Percentiles rank a stretch among this genome's conserved stretches.
Evolutionary conservation across 1,284 basidiomycete species (phyloP).

Genomic region (Cutaneotrichosporon cutaneum): DNA sequence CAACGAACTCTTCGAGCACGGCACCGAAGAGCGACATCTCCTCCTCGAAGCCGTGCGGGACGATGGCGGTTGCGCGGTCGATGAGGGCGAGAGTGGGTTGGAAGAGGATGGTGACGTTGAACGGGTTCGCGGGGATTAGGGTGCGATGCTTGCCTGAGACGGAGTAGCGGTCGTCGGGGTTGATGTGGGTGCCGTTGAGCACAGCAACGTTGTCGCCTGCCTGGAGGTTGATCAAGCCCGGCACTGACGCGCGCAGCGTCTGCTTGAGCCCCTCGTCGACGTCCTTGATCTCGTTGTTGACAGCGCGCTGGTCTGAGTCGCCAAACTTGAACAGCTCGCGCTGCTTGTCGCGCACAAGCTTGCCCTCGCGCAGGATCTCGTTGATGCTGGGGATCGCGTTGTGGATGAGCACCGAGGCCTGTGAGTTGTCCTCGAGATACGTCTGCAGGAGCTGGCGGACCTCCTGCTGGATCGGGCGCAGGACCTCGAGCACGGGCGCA

Average conservation of each 20-base stretch:
- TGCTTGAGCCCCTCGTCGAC: slow-evolving; percentile 84
- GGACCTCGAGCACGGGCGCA: slow-evolving; percentile 81
- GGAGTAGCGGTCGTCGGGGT: slow-evolving; percentile 65
- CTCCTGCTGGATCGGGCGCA: slow-evolving; percentile 87
- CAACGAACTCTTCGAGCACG: slow-evolving; percentile 84
- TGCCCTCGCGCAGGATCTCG: slow-evolving; percentile 84
- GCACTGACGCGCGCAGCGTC: slow-evolving; percentile 84
- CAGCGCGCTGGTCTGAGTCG: slow-evolving; percentile 75
- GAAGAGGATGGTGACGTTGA: slow-evolving; percentile 91
- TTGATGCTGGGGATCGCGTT: slow-evolving; percentile 92
- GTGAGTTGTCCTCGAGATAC: slow-evolving; percentile 86
- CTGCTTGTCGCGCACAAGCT: slow-evolving; percentile 69
- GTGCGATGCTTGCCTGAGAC: slow-evolving; percentile 73
- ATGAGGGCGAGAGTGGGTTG: slow-evolving; percentile 88
- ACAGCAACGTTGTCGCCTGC: slow-evolving; percentile 60
- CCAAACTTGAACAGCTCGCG: slow-evolving; percentile 82
- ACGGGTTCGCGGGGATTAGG: slow-evolving; percentile 86
- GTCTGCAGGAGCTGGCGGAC: slow-evolving; percentile 84
- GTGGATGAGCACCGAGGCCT: slow-evolving; percentile 69
- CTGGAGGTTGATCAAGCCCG: slow-evolving; percentile 69
- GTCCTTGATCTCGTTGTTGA: slow-evolving; percentile 65
- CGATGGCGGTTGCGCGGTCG: slow-evolving; percentile 64
- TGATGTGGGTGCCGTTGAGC: slow-evolving; percentile 50
- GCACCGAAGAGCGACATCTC: slow-evolving; percentile 67
- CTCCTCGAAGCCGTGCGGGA: slow-evolving; percentile 69